phyloP scores from a whole-genome alignment of 148 eudicot genomes.

The Cornus florida region DNA sequence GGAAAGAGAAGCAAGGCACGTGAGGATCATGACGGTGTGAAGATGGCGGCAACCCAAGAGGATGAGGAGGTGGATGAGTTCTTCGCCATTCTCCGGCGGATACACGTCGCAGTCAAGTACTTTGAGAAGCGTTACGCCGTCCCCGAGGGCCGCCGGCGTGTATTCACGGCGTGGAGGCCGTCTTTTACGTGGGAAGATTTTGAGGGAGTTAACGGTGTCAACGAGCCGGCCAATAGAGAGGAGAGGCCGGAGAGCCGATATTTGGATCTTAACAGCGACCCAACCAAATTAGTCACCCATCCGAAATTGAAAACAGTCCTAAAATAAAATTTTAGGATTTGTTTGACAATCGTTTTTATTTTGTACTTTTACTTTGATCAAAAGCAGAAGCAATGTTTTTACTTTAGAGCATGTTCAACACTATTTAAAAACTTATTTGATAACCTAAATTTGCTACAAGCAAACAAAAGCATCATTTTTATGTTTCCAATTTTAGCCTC shows the following conservation, averaged over 20 bases:
- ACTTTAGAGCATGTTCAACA: no score
- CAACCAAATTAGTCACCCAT: neutral
- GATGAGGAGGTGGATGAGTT: conserved; percentile 44
- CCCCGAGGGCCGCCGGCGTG: neutral
- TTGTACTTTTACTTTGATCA: no score
- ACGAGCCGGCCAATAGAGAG: neutral
- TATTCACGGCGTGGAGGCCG: conserved; percentile 9
- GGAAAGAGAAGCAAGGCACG: neutral
- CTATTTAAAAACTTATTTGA: no score
- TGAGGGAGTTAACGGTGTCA: conserved; percentile 8
- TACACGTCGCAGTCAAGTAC: conserved; percentile 31
- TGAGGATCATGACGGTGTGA: neutral
- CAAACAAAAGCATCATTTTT: no score
- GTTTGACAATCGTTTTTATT: no score
- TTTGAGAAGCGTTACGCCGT: conserved; percentile 13
- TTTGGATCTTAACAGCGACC: conserved; percentile 27
- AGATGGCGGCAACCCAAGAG: neutral
- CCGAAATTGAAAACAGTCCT: no score
- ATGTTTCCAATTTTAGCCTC: no score
- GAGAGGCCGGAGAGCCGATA: neutral
- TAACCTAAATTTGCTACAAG: no score
- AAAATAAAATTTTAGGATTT: no score
- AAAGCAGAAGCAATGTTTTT: no score
- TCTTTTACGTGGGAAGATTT: conserved; percentile 1
- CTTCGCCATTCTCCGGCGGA: conserved; percentile 31